Evolutionary conservation across 331 rosid species (phyloP).

Genomic region (Prunus yedoensis): DNA sequence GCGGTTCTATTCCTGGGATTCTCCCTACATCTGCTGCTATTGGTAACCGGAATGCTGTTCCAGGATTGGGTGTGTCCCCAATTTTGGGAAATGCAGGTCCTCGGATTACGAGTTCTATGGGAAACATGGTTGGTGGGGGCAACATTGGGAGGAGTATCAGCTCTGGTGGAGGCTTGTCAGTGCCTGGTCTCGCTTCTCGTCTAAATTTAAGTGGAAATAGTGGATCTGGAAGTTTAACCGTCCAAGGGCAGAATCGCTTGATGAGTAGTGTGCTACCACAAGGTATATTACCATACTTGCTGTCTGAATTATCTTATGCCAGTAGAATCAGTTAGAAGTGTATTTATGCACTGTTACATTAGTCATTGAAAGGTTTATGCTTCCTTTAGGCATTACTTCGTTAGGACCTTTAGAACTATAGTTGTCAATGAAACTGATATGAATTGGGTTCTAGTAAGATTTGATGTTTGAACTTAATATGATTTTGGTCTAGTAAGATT

Average conservation of each 20-base stretch:
- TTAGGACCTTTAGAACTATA: neutral
- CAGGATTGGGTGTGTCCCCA: slow-evolving; percentile 96
- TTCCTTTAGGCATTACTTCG: neutral
- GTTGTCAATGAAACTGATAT: neutral
- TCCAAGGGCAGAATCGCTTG: slow-evolving; percentile 91
- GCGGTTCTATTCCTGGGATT: slow-evolving; percentile 73
- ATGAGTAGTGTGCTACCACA: slow-evolving; percentile 91
- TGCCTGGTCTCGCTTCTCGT: slow-evolving; percentile 89
- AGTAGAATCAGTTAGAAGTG: neutral
- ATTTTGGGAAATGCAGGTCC: slow-evolving; percentile 93
- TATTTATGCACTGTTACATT: neutral
- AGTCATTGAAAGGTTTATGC: neutral
- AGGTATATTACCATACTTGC: slow-evolving; percentile 46
- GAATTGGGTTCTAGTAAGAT: neutral
- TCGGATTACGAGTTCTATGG: slow-evolving; percentile 90
- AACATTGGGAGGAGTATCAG: slow-evolving; percentile 46
- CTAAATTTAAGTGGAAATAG: slow-evolving; percentile 68
- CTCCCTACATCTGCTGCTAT: slow-evolving; percentile 75
- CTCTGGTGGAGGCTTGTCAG: slow-evolving; percentile 81
- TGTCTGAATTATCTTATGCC: slow-evolving; percentile 1
- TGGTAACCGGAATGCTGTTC: slow-evolving; percentile 92
- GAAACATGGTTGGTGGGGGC: slow-evolving; percentile 93
- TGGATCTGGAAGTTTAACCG: slow-evolving; percentile 77
- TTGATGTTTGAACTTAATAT: neutral
- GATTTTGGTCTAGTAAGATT: neutral